Base-by-base conservation (phyloP, 208 protist genomes). In the Leishmania tropica region DNA sequence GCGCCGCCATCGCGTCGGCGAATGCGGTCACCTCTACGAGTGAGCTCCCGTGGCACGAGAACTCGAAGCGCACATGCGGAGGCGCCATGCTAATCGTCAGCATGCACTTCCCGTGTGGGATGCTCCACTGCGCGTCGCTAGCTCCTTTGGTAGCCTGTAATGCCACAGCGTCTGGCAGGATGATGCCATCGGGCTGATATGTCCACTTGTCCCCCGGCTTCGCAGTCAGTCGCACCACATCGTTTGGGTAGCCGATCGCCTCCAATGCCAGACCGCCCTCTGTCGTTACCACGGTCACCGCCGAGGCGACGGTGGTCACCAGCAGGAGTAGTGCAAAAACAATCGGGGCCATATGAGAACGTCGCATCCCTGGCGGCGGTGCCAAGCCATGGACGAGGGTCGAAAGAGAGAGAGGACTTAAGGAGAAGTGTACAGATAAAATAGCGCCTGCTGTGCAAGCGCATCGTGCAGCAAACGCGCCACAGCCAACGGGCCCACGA, bases 201-300 rank as follows among this genome's bases (percentile, higher is more conserved):
- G 79, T 83, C 78, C 76, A 89, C 21, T 70, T 54, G 40, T 47
- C 83, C 4, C 40, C 75, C 74, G 89, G 84, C 65, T 86, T 89
- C 35, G 87, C 68, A n/a, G 79, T 83, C 42, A 92, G 71, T 6
- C 91, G 88, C 42, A 95, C 65, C 65, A 88, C 65, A 42, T 87
- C 87, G 31, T 83, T 76, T 2, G 83, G 71, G 83, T 92, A 92
- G 17, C 47, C 75, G 40, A 85, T 40, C 37, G 48, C 80, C 31
- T 87, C 84, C 24, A 86, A 19, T 21, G 73, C 58, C 68, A 80
- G 40, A n/a, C 80, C 80, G 35, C 56, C 72, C 37, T 48, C 64
- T 24, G 74, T 67, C 6, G 74, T 81, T 0, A 40, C 78, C 13
- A 85, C 79, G 3, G 85, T 67, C 21, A 89, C 48, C 6, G 54